These are phyloP conservation scores for Lachancea quebecensis DNA, from an alignment of 805 yeast genomes.

Conservation along the genomic window DNA sequence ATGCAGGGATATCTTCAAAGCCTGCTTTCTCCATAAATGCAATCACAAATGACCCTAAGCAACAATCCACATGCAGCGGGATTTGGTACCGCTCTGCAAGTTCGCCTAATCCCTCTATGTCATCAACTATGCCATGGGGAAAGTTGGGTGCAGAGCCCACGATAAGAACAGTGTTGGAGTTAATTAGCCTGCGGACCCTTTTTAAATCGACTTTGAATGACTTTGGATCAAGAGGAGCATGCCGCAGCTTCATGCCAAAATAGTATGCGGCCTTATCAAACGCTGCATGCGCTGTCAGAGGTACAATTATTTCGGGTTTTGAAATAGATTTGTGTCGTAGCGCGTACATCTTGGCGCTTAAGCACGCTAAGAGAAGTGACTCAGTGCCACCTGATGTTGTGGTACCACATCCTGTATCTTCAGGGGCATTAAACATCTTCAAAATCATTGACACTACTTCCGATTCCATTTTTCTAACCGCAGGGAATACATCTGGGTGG, in stretches of 20 bases:
- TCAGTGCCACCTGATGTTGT: constrained; percentile 95
- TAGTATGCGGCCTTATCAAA: constrained; percentile 88
- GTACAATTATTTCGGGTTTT: constrained; percentile 82
- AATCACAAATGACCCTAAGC: constrained; percentile 87
- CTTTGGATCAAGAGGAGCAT: constrained; percentile 65
- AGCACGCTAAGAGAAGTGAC: constrained; percentile 75
- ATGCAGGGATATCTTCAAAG: constrained; percentile 36
- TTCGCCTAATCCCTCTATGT: constrained; percentile 63
- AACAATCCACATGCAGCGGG: constrained; percentile 93
- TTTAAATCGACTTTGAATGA: constrained; percentile 61
- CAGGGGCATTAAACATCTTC: constrained; percentile 73
- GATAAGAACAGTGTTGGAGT: constrained; percentile 70
- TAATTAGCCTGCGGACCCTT: constrained; percentile 59
- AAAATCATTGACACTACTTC: constrained; percentile 92
- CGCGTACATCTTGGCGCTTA: constrained; percentile 82
- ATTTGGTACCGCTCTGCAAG: constrained; percentile 56
- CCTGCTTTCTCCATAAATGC: constrained; percentile 70
- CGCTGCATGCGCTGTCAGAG: constrained; percentile 89
- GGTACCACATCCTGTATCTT: constrained; percentile 52
- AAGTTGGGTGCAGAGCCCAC: constrained; percentile 96
- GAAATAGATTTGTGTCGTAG: constrained; percentile 48
- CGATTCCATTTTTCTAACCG: constrained; percentile 91
- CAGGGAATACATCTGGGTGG: constrained; percentile 97
- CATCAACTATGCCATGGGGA: constrained; percentile 95
- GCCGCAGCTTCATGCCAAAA: constrained; percentile 77